Evolutionary conservation across 2,329 filamentous ascomycete species (phyloP), one percentile per base, ranked within the genome.

Genomic region (Ophiostoma piceae): DNA sequence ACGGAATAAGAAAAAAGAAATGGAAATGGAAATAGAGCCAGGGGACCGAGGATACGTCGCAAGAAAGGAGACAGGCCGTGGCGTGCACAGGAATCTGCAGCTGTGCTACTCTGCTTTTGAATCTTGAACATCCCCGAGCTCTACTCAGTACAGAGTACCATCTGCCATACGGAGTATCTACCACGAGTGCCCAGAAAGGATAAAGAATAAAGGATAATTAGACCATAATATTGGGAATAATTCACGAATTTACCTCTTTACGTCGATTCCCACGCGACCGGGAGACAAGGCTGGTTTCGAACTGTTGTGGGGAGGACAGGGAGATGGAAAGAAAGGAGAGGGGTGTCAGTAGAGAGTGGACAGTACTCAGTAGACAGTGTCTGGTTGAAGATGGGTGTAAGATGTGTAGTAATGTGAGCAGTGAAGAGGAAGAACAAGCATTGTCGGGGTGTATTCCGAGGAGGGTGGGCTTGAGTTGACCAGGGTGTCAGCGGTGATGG

Each of bases 201-300:
- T 12, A 41, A 41, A 29, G 26, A 29, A 29, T 29, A 35, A 41
- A 41, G 39, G 12, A 41, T 12, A 41, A 41, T 41, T 12, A 41
- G 12, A 41, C 12, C 39, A 43, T 3, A 47, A 43, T 5, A 5
- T 51, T 43, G 26, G 35, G 35, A 35, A 35, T 35, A 35, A 39
- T 37, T 67, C 62, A 43, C 37, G 9, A n/a, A 32, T 66, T 26
- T 43, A 67, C 35, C 5, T 6, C 4, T 35, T 37, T 26, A 43
- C 39, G 29, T 32, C 47, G 11, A 26, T 65, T 70, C 66, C 69
- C 69, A 70, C 69, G 69, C 69, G 69, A 70, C 60, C 43, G 57
- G 66, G 66, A 70, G 68, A 70, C 69, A 70, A 70, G 69, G 69
- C 69, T 70, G 66, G 69, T 70, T 70, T 70, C 60, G 69, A 70